Evolutionary conservation across 306 rosid species (phyloP), one percentile per base, ranked within the genome.

Genomic region (Lithocarpus polystachyus): DNA sequence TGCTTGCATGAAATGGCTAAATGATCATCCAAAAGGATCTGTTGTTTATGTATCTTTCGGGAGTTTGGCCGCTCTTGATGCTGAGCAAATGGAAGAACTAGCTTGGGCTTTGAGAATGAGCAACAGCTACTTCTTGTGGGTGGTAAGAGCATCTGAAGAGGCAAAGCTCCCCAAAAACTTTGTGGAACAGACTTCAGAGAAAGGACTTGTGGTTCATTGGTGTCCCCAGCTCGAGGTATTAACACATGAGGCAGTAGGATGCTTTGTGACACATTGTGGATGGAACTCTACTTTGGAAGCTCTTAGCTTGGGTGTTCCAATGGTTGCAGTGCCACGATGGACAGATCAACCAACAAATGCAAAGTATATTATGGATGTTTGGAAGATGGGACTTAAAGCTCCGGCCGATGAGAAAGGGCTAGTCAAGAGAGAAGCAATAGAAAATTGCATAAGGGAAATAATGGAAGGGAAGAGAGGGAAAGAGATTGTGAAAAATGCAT

Each of bases 1-100:
- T 10, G 61, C 73, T 19, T 72, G 69, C 68, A 71, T 31, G 6
- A 55, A 22, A 24, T 92, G 97, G 91, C 81, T 90, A 59, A 72
- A 82, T 28, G 43, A 64, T 64, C 45, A 4, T 2, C 14, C 45
- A 17, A 64, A 64, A 28, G 70, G 70, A 20, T 64, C 45, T 1
- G 70, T 64, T 29, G 43, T 64, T 2, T 64, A 64, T 64, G 45
- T 64, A 28, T 64, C 45, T 15, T 64, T 64, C 7, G 70, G 45
- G 2, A 64, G 70, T 29, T 15, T 64, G 45, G 70, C 20, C 2
- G 12, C 22, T 64, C 45, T 64, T 15, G n/a, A 29, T 5, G 70
- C 4, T 1, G 70, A 64, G 43, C 43, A 28, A 62, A 62, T 62
- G 69, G n/a, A 62, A 28, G 69, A 62, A 62, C n/a, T 62, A 28